Conservation (phyloP, 2,329 filamentous ascomycete species). For the Penicillium sp. region DNA sequence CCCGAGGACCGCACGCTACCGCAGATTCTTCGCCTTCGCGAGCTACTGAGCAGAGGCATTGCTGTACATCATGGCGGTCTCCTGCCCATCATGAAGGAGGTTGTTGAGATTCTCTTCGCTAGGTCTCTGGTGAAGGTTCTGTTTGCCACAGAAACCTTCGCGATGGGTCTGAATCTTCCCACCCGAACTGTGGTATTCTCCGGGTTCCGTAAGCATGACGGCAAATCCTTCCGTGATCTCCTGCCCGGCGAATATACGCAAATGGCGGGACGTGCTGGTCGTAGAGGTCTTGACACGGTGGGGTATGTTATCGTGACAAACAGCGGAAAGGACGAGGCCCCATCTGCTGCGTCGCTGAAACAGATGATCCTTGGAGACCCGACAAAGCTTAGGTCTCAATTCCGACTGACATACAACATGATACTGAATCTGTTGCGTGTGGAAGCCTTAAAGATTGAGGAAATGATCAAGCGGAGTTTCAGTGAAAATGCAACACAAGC, state of each 20-base stretch:
- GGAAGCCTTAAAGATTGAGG: slow-evolving; percentile 95
- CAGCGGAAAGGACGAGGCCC: slow-evolving; percentile 78
- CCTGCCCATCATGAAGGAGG: slow-evolving; percentile 93
- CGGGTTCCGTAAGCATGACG: slow-evolving; percentile 93
- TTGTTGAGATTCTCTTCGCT: slow-evolving; percentile 95
- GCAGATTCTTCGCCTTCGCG: slow-evolving; percentile 83
- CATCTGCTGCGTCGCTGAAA: slow-evolving; percentile 75
- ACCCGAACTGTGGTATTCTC: slow-evolving; percentile 97
- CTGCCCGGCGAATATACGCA: slow-evolving; percentile 96
- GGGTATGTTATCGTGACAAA: slow-evolving; percentile 92
- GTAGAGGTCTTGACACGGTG: slow-evolving; percentile 86
- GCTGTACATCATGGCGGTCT: slow-evolving; percentile 95
- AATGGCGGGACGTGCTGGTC: slow-evolving; percentile 93
- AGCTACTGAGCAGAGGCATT: slow-evolving; percentile 81
- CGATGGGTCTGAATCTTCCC: slow-evolving; percentile 94
- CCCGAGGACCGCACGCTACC: slow-evolving; percentile 86
- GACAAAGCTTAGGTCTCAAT: slow-evolving; percentile 92
- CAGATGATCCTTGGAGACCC: slow-evolving; percentile 96
- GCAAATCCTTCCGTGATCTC: slow-evolving; percentile 84
- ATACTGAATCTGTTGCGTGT: slow-evolving; percentile 93
- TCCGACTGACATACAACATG: slow-evolving; percentile 98
- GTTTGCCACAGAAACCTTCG: slow-evolving; percentile 97
- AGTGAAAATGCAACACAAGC: slow-evolving; percentile 97
- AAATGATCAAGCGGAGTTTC: slow-evolving; percentile 99
- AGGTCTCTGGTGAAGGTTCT: slow-evolving; percentile 93